Evolutionary conservation across 1,284 basidiomycete species (phyloP).

Genomic region (Ganoderma boninense): DNA sequence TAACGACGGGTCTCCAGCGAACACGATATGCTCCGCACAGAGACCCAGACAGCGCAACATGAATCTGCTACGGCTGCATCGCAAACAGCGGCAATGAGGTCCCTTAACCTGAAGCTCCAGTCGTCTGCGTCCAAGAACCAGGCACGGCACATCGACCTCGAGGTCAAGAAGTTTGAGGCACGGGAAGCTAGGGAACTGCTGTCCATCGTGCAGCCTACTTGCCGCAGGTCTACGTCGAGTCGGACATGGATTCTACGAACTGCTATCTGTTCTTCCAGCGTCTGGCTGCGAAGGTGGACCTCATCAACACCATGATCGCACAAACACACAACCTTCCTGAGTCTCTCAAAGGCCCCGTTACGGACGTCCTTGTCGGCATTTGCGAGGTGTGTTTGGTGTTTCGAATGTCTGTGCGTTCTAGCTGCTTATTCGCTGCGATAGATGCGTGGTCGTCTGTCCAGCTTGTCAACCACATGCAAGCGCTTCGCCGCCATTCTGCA

Average conservation of each 20-base stretch:
- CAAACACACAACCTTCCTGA: constrained; percentile 88
- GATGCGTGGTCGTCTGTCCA: constrained; percentile 85
- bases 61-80: constrained; percentile 81
- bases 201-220: constrained; percentile 61
- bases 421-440: constrained; percentile 40
- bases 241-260: constrained; percentile 86
- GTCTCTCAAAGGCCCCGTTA: constrained; percentile 79
- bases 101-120: constrained; percentile 92
- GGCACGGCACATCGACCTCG: constrained; percentile 88
- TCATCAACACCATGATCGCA: constrained; percentile 84
- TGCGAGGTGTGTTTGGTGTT: constrained; percentile 74
- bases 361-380: constrained; percentile 86
- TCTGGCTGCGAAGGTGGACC: constrained; percentile 83
- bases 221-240: constrained; percentile 59
- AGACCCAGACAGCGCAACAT: constrained; percentile 85
- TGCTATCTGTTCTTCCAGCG: constrained; percentile 94
- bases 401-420: no score
- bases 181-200: constrained; percentile 83
- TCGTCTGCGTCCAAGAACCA: constrained; percentile 90
- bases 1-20: no score
- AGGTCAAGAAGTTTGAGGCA: constrained; percentile 85
- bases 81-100: constrained; percentile 87
- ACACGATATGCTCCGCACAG: constrained; percentile 80
- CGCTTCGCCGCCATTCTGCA: constrained; percentile 86
- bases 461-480: constrained; percentile 84